These are phyloP conservation scores for Apodospora peruviana DNA, from an alignment of 495 filamentous ascomycete genomes.

Conservation along the genomic window DNA sequence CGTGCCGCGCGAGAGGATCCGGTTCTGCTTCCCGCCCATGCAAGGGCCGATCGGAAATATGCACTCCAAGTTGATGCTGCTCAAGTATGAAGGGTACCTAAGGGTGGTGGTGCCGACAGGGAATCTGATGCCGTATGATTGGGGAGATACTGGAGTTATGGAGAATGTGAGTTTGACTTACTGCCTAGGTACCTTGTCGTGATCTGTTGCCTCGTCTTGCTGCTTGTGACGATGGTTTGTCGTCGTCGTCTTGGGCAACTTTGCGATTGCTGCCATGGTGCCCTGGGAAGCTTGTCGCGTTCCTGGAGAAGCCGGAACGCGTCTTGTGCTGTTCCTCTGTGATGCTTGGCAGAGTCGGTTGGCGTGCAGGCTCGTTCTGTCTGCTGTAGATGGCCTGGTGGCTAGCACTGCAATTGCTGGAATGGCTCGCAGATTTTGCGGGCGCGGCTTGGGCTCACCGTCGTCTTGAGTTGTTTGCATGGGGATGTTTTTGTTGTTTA, in stretches of 20 bases:
- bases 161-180: conserved; percentile 57
- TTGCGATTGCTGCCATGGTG: no score
- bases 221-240: neutral
- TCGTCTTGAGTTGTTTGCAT: no score
- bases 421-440: no score
- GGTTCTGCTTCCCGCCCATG: conserved; percentile 75
- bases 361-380: neutral
- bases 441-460: no score
- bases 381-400: no score
- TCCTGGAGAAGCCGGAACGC: no score
- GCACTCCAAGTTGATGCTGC: conserved; percentile 86
- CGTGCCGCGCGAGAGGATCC: conserved; percentile 37
- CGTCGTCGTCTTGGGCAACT: no score
- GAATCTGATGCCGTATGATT: conserved; percentile 75
- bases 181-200: neutral
- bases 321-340: no score
- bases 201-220: neutral
- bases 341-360: no score
- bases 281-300: no score
- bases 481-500: no score
- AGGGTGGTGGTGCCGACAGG: conserved; percentile 76
- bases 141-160: conserved; percentile 76
- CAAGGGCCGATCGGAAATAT: conserved; percentile 46
- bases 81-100: conserved; percentile 64
- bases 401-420: neutral